Evolutionary conservation across 345 rosid species (phyloP).

Genomic region (Lepidium aucheri): DNA sequence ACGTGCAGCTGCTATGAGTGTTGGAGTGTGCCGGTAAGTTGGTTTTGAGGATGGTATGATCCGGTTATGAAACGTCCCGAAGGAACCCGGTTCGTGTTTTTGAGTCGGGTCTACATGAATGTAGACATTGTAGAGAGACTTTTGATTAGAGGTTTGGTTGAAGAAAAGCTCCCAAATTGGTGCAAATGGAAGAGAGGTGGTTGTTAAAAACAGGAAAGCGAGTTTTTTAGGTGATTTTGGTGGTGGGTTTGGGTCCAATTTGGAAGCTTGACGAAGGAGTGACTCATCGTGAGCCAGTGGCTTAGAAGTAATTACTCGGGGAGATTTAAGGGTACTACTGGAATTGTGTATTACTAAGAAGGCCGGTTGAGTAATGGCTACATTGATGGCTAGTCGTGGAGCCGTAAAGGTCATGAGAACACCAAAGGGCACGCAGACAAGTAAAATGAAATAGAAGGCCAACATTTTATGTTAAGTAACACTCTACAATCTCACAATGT

Average conservation of each 20-base stretch:
- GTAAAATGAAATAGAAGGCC: constrained; percentile 33
- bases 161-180: constrained; percentile 65
- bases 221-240: constrained; percentile 34
- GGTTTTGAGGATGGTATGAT: constrained; percentile 55
- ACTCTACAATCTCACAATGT: neutral
- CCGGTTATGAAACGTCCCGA: constrained; percentile 44
- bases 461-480: constrained; percentile 4
- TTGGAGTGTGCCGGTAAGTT: constrained; percentile 41
- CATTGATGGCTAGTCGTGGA: constrained; percentile 21
- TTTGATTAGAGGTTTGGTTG: constrained; percentile 21
- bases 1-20: constrained; percentile 65
- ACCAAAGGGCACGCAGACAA: constrained; percentile 56
- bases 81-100: constrained; percentile 28
- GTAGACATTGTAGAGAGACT: constrained; percentile 48
- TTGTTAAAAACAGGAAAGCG: constrained; percentile 64
- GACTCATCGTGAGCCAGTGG: constrained; percentile 33
- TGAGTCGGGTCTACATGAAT: constrained; percentile 52
- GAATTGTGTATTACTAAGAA: neutral
- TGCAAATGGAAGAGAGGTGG: constrained; percentile 52
- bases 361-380: constrained; percentile 9
- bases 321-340: neutral
- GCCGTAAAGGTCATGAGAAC: constrained; percentile 37
- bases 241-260: constrained; percentile 24
- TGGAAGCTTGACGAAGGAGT: constrained; percentile 40
- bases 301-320: constrained; percentile 5